These are phyloP conservation scores for Beauveria bassiana DNA, from an alignment of 2,329 filamentous ascomycete genomes.

Conservation along the genomic window DNA sequence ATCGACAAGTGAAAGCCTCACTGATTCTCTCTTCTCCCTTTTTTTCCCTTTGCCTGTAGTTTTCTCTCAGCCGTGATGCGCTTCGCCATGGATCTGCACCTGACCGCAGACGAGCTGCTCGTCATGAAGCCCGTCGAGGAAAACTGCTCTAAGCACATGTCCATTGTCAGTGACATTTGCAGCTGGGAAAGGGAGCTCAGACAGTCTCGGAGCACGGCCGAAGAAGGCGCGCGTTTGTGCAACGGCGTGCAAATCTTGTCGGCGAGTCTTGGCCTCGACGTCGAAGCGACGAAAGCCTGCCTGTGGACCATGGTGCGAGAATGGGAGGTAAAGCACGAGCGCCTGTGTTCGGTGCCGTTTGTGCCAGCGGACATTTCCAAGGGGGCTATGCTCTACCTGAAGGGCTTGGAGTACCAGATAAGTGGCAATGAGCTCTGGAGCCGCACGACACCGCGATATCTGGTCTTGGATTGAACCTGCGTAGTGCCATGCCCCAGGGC, in stretches of 20 bases:
- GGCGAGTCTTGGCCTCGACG: neutral
- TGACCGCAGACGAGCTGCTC: neutral
- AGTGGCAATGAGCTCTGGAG: neutral
- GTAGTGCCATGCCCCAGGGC: too few species aligned
- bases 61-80: neutral
- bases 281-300: neutral
- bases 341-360: neutral
- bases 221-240: neutral
- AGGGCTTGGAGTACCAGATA: neutral
- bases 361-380: neutral
- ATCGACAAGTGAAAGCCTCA: neutral
- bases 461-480: too few species aligned
- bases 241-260: neutral
- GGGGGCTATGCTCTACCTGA: neutral
- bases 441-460: neutral
- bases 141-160: neutral
- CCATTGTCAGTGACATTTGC: neutral
- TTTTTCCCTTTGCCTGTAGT: neutral
- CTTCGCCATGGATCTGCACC: neutral
- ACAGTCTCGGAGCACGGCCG: neutral
- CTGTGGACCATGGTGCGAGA: neutral
- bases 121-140: neutral
- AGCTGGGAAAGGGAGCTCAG: neutral
- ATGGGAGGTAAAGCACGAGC: neutral
- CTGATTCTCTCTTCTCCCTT: too few species aligned